These are phyloP conservation scores for Schizophyllum commune DNA, from an alignment of 1,284 basidiomycete genomes.

Conservation along the genomic window DNA sequence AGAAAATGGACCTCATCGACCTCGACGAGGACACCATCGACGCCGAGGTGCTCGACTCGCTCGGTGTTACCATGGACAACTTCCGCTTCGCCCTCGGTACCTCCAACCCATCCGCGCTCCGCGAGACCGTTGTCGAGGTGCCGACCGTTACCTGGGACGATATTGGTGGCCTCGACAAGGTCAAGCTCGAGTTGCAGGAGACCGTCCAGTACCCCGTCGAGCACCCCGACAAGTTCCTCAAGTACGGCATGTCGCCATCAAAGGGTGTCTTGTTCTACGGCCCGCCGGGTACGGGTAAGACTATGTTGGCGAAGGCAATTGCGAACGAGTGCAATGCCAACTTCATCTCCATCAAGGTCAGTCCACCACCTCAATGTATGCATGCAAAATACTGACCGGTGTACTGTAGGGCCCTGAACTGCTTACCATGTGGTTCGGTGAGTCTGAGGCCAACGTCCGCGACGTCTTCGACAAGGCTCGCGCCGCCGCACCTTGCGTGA, in stretches of 20 bases:
- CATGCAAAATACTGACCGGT: constrained; percentile 11
- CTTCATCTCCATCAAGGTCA: constrained; percentile 90
- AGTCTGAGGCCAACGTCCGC: constrained; percentile 98
- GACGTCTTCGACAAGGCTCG: constrained; percentile 99
- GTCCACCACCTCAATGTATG: constrained; percentile 8
- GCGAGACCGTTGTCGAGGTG: constrained; percentile 95
- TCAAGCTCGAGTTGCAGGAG: constrained; percentile 98
- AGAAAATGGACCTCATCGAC: constrained; percentile 97
- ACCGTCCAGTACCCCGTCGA: constrained; percentile 99
- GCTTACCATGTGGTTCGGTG: constrained; percentile 99
- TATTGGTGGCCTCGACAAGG: constrained; percentile 98
- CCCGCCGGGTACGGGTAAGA: constrained; percentile 96
- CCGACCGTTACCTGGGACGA: constrained; percentile 91
- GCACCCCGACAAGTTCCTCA: constrained; percentile 99
- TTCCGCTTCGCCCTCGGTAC: constrained; percentile 94
- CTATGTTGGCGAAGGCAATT: constrained; percentile 92
- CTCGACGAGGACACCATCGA: constrained; percentile 94
- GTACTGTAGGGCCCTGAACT: constrained; percentile 82
- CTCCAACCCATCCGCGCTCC: constrained; percentile 94
- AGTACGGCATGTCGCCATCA: constrained; percentile 98
- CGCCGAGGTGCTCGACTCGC: constrained; percentile 92
- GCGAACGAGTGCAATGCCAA: constrained; percentile 99
- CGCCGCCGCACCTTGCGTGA: constrained; percentile 96
- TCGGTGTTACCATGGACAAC: constrained; percentile 97
- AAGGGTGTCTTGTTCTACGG: constrained; percentile 99